Evolutionary conservation across 176 grass and related monocot species (phyloP).

Genomic region (Oryza nivara): DNA sequence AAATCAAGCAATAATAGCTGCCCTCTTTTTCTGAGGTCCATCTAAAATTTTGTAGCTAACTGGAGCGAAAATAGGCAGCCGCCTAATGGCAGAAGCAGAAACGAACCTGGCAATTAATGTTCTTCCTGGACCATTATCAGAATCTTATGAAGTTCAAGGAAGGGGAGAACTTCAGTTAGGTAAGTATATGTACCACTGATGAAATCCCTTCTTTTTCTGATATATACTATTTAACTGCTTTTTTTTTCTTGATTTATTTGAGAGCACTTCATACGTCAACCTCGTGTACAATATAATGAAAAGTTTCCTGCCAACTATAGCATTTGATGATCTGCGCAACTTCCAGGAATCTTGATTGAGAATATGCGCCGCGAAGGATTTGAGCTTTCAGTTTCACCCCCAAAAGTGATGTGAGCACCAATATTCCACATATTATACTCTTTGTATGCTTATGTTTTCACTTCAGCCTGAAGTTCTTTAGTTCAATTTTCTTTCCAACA

Average conservation of each 20-base stretch:
- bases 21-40: conserved; percentile 6
- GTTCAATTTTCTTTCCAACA: conserved; percentile 14
- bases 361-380: conserved; percentile 99
- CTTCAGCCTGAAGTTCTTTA: not conserved
- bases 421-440: not conserved
- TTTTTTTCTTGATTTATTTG: conserved; percentile 23
- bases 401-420: conserved; percentile 88
- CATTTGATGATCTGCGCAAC: conserved; percentile 26
- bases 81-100: conserved; percentile 88
- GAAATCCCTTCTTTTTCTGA: conserved; percentile 28
- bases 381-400: conserved; percentile 96
- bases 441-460: conserved; percentile 28
- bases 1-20: conserved; percentile 13
- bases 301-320: conserved; percentile 21
- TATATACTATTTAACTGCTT: conserved; percentile 13
- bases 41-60: conserved; percentile 67
- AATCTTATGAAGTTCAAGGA: conserved; percentile 99
- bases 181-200: conserved; percentile 47
- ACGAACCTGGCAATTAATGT: conserved; percentile 99
- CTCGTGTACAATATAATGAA: conserved; percentile 15
- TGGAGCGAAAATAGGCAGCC: conserved; percentile 94
- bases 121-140: conserved; percentile 94
- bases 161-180: conserved; percentile 99
- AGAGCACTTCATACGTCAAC: not conserved
- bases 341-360: conserved; percentile 97